Evolutionary conservation across 768 basidiomycete genomes (phyloP).

Genomic region (Lactifluus piperatus): DNA sequence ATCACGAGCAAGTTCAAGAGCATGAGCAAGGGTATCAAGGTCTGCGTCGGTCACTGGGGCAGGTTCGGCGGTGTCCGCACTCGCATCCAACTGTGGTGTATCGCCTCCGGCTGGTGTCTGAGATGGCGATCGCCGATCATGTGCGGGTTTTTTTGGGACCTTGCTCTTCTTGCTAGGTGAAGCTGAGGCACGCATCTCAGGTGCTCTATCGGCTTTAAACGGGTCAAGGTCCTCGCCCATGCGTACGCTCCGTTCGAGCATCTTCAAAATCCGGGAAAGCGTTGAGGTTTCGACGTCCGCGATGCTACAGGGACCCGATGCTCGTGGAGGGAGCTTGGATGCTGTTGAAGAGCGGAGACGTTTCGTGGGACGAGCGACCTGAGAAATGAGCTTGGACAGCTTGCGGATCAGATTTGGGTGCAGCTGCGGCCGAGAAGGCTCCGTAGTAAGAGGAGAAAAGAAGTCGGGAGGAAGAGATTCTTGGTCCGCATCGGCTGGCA

Average conservation of each 20-base stretch:
- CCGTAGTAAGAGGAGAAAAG: conserved; percentile 54
- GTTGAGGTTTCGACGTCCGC: conserved; percentile 56
- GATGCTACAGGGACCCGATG: conserved; percentile 42
- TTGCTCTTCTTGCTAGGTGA: conserved; percentile 36
- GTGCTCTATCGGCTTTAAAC: conserved; percentile 36
- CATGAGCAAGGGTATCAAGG: conserved; percentile 41
- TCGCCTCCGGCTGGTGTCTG: conserved; percentile 33
- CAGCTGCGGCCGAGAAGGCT: conserved; percentile 53
- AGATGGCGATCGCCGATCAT: conserved; percentile 37
- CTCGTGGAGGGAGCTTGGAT: conserved; percentile 34
- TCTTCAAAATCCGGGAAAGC: conserved; percentile 60
- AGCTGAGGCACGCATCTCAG: conserved; percentile 18
- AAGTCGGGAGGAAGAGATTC: conserved; percentile 47
- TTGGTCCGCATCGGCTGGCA: conserved; percentile 48
- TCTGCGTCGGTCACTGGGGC: conserved; percentile 37
- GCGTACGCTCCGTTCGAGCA: conserved; percentile 72
- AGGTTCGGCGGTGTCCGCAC: conserved; percentile 17
- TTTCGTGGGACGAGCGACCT: conserved; percentile 60
- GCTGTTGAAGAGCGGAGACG: conserved; percentile 43
- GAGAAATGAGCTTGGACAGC: conserved; percentile 57
- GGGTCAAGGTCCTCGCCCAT: conserved; percentile 70
- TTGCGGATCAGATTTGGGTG: conserved; percentile 53
- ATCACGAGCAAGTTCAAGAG: conserved; percentile 56
- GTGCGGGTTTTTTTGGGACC: conserved; percentile 26
- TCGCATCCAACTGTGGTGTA: conserved; percentile 25